These are phyloP conservation scores for Cenchrus fungigraminus DNA, from an alignment of 176 grass and related monocot species.

Conservation along the genomic window DNA sequence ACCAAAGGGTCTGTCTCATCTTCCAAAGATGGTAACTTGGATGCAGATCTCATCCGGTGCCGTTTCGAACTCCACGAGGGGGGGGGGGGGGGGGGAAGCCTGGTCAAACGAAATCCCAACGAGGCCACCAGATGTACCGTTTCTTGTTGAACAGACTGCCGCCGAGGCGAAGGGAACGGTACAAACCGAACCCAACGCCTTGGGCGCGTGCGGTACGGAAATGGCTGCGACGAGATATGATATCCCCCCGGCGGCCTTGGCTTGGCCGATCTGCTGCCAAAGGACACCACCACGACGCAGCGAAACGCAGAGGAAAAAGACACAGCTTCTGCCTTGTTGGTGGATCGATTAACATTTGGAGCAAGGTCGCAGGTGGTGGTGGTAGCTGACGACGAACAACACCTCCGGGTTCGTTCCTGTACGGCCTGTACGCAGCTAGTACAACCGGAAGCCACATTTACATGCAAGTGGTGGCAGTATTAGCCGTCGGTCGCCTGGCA, in stretches of 20 bases:
- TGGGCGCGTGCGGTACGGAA: constrained; percentile 16
- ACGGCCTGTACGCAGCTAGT: too few species aligned
- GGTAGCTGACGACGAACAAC: background rate
- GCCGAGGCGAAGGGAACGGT: background rate
- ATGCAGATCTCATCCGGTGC: background rate
- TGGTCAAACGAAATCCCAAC: background rate
- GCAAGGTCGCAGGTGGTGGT: background rate
- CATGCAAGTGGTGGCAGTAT: too few species aligned
- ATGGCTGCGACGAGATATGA: background rate
- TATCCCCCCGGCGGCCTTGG: background rate
- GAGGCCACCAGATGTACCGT: background rate
- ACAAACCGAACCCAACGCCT: background rate
- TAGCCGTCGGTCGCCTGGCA: background rate
- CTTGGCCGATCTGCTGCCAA: background rate
- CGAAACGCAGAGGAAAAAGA: background rate
- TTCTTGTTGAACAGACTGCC: background rate
- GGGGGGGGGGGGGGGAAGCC: too few species aligned
- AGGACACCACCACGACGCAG: background rate
- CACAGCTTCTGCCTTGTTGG: background rate
- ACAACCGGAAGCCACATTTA: too few species aligned
- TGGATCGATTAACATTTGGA: background rate
- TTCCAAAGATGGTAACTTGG: constrained; percentile 21
- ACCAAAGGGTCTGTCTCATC: constrained; percentile 22
- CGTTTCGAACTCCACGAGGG: background rate
- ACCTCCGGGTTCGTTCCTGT: too few species aligned